Evolutionary conservation across 306 rosid species (phyloP).

Genomic region (Senna tora): DNA sequence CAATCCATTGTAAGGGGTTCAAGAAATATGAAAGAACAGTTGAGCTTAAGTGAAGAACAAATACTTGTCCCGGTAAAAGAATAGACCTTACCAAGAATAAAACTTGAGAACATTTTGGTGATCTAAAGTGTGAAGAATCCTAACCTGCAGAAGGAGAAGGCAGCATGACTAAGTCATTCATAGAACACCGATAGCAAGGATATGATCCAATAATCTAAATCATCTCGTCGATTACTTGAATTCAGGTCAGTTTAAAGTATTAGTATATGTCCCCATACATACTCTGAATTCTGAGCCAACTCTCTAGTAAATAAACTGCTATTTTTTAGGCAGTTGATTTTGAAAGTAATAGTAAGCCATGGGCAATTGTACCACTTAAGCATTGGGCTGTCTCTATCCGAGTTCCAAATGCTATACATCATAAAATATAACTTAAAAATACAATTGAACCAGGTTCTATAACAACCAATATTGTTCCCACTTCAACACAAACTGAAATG

Average conservation of each 20-base stretch:
- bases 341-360: background rate
- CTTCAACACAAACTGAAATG: background rate
- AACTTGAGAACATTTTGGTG: slow-evolving; percentile 82
- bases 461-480: background rate
- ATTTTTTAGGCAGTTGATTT: background rate
- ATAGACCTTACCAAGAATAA: slow-evolving; percentile 66
- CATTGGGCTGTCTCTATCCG: background rate
- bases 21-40: background rate
- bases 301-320: background rate
- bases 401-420: background rate
- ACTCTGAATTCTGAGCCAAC: background rate
- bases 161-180: background rate
- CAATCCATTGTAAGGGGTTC: background rate
- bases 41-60: slow-evolving; percentile 2
- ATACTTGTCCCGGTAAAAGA: background rate
- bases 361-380: background rate
- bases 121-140: slow-evolving; percentile 85
- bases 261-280: background rate
- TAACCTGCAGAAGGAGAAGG: slow-evolving; percentile 61
- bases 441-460: background rate
- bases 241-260: background rate
- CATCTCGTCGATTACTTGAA: background rate
- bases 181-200: background rate
- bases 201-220: background rate
- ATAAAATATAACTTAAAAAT: background rate